phyloP scores from a whole-genome alignment of 495 filamentous ascomycete species.

The Tuber magnatum region DNA sequence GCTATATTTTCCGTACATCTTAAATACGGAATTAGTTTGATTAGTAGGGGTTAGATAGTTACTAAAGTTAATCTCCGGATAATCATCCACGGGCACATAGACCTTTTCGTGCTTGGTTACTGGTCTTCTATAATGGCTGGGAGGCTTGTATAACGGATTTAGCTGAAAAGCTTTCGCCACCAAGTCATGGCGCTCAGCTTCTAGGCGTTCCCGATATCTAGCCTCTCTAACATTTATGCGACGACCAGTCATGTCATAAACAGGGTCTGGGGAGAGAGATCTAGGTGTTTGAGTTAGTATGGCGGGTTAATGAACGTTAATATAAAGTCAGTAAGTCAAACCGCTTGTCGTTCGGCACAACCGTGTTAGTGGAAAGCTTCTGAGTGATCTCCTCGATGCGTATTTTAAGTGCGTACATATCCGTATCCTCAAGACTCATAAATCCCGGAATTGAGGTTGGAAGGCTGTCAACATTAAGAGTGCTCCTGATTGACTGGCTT shows the following conservation, averaged over 20 bases:
- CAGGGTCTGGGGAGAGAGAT: constrained; percentile 40
- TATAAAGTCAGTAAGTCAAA: constrained; percentile 13
- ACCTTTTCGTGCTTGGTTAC: constrained; percentile 43
- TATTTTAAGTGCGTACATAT: constrained; percentile 41
- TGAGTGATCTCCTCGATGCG: constrained; percentile 44
- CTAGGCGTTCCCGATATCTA: constrained; percentile 42
- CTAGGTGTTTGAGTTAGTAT: constrained; percentile 22
- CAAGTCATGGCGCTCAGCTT: constrained; percentile 43
- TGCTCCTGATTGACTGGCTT: neutral
- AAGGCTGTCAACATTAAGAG: constrained; percentile 13
- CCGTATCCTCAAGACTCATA: constrained; percentile 43
- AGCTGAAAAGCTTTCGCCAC: constrained; percentile 41
- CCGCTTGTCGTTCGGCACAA: constrained; percentile 41
- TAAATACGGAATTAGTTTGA: constrained; percentile 16
- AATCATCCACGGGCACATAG: constrained; percentile 66
- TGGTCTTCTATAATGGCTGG: constrained; percentile 41
- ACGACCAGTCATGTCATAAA: constrained; percentile 41
- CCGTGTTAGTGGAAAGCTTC: constrained; percentile 40
- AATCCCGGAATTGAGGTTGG: constrained; percentile 41
- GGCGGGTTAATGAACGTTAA: neutral
- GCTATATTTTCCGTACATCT: neutral
- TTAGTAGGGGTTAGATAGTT: constrained; percentile 82
- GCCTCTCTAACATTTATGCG: constrained; percentile 42
- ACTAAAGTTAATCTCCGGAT: constrained; percentile 99
- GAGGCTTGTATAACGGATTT: constrained; percentile 42